Evolutionary conservation across 805 yeast genomes (phyloP), one percentile per base, ranked within the genome.

Genomic region (Candida gorgasii): DNA sequence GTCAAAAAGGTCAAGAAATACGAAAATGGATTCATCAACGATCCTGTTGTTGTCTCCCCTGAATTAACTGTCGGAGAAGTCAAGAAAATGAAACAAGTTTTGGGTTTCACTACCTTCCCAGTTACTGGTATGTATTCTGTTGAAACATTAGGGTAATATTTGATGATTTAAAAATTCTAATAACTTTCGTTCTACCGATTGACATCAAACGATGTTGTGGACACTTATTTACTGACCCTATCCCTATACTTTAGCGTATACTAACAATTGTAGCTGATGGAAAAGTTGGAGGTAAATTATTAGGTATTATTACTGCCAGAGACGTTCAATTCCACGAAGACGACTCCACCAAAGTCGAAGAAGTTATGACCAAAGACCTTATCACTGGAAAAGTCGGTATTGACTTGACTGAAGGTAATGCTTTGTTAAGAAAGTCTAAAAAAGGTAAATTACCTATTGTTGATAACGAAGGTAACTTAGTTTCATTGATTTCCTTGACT

Each of bases 121-220:
- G 96, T 93, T 65, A 93, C 99, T 70, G 97, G 98, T 93, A 87
- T 76, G 99, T 89, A 42, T 36, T 18, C 18, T 31, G 20, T 16
- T 8, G 11, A 15, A 30, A 34, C 16, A 26, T 31, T 32, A 42
- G 42, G 28, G 28, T 24, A 24, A 30, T 44, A 49, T 47, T 34
- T 20, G 35, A 11, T 36, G 45, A 36, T 33, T 31, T 42, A 46
- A 45, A 26, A 16, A 39, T 34, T 20, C 65, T 62, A 65, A 76
- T 87, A 89, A 92, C 98, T 92, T 92, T 92, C 99, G 98, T 92
- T 92, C 99, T 92, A 84, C 98, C 96, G 97, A 84, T 63, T 69
- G 65, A 59, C 95, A 85, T 86, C 93, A 82, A 83, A 85, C 95
- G 93, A 89, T 86, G 95, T 79, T 89, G 97, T 70, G 95, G 97